Evolutionary conservation across 2,329 filamentous ascomycete genomes (phyloP), one percentile per base, ranked within the genome.

Genomic region (Alternaria brassicae): DNA sequence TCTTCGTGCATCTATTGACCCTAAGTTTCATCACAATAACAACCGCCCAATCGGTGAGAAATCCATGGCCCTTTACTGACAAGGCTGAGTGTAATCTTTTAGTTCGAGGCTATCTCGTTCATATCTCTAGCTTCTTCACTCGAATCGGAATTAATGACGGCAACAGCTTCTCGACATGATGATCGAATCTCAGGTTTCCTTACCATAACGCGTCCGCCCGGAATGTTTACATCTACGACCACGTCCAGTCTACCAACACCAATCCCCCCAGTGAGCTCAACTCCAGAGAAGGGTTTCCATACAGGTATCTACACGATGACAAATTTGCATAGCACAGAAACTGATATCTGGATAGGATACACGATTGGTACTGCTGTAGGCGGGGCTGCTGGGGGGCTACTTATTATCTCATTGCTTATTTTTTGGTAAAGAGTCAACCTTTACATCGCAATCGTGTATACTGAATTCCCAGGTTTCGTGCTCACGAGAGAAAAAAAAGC

Each of bases 401-500:
- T 49, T 2, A 49, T 27, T 0, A 15, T 49, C 8, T 49, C 30
- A 3, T 15, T 49, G 4, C 30, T 49, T 13, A n/a, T 34, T 1
- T 49, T 49, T 13, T 49, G 45, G 45, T 49, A 49, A 6, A 2
- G 2, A 6, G 4, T 6, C 2, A 12, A 2, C 3, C 19, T 1
- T 25, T 32, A 15, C 30, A 1, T 25, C 2, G 27, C 6, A 0
- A 2, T 15, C 3, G 3, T 32, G 19, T 13, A 30, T 32, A 30
- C 27, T 47, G 27, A 47, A 27, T 13, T 15, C 15, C 3, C 10
- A 37, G 45, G 30, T 36, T 36, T 9, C 30, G 30, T 15, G 45
- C 45, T 6, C 45, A 36, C 15, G 25, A 49, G 2, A 36, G 45
- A 49, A 47, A 12, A 21, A 32, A 13, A 36, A 36, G 45, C 32